Evolutionary conservation across 2,329 filamentous ascomycete species (phyloP).

Genomic region (Colletotrichum sp.): DNA sequence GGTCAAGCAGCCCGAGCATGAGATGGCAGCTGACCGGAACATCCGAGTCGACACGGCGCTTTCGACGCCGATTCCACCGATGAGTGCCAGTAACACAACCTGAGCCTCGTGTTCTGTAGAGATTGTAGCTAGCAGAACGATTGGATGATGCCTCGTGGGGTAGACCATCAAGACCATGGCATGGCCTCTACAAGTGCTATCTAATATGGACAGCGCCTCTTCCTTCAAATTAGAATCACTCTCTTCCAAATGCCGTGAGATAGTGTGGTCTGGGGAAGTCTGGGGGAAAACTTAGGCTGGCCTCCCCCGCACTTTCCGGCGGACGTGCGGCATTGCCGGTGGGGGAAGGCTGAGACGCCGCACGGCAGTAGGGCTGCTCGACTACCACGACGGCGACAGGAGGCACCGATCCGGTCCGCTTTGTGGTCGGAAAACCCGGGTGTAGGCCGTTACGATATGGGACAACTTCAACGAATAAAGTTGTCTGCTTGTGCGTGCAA

Average conservation of each 20-base stretch:
- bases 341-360: neutral
- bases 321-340: neutral
- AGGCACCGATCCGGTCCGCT: neutral
- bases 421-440: neutral
- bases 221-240: neutral
- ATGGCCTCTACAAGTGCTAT: neutral
- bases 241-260: neutral
- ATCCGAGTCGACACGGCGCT: neutral
- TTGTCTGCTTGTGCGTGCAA: neutral
- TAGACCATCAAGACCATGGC: neutral
- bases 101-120: neutral
- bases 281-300: neutral
- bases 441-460: too few species aligned
- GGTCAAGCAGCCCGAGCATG: neutral
- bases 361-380: neutral
- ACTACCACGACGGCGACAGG: neutral
- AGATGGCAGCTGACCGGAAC: fast-evolving
- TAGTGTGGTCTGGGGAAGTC: neutral
- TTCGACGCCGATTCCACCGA: neutral
- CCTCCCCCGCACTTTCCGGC: neutral
- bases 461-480: neutral
- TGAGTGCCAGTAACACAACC: neutral
- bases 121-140: neutral
- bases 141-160: neutral
- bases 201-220: fast-evolving